Percentiles rank a stretch among this genome's conserved stretches.
Evolutionary conservation across 495 filamentous ascomycete species (phyloP).

Genomic region (Pyrenopolyporus hunteri): DNA sequence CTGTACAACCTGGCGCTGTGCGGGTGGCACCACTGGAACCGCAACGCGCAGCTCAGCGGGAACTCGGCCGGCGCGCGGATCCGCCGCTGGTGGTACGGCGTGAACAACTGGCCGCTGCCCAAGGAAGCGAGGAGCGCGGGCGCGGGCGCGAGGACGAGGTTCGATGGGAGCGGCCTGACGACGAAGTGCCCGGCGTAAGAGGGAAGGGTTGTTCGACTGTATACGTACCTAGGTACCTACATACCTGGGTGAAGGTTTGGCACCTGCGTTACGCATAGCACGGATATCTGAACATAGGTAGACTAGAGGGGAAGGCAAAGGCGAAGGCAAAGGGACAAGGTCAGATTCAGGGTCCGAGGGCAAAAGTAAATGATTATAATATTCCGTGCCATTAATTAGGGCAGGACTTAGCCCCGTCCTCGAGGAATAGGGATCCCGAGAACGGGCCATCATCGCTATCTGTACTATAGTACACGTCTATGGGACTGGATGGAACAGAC

Average conservation of each 20-base stretch:
- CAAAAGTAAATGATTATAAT: too few species aligned
- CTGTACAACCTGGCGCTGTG: constrained; percentile 79
- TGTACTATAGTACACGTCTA: constrained; percentile 27
- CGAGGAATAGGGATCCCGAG: too few species aligned
- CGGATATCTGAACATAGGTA: background rate
- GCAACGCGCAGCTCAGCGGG: constrained; percentile 70
- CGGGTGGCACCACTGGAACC: constrained; percentile 87
- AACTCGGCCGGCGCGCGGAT: constrained; percentile 71
- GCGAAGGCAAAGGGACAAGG: background rate
- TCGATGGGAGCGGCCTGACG: too few species aligned
- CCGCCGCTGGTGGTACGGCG: constrained; percentile 87
- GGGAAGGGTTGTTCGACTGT: too few species aligned
- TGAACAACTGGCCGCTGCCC: constrained; percentile 79
- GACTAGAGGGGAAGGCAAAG: background rate
- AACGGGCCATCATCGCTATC: background rate
- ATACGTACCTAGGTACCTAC: background rate
- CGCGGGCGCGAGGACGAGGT: background rate
- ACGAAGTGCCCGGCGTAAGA: too few species aligned
- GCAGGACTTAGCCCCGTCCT: too few species aligned
- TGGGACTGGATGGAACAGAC: constrained; percentile 1
- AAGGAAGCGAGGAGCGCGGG: background rate
- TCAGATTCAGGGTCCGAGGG: background rate
- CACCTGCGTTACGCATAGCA: too few species aligned
- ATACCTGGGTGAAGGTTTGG: too few species aligned
- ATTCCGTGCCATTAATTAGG: background rate